phyloP scores from a whole-genome alignment of 371 early-diverging fungal genomes.

The Hamiltosporidium tvaerminnensis region DNA sequence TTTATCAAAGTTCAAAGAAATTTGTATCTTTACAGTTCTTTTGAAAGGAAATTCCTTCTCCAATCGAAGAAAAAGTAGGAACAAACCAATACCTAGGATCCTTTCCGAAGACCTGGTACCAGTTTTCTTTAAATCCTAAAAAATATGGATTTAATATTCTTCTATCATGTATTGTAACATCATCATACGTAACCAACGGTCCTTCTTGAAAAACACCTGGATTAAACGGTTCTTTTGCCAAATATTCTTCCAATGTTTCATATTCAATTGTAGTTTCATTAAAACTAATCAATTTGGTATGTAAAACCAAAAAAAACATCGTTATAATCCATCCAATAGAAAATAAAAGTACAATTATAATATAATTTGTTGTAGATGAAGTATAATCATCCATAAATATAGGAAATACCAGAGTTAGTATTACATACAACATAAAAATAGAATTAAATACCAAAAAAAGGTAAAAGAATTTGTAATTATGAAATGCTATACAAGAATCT shows the following conservation, averaged over 20 bases:
- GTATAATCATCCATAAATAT: constrained; percentile 25
- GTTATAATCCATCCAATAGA: constrained; percentile 58
- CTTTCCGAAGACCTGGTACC: constrained; percentile 61
- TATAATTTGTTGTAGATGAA: constrained; percentile 34
- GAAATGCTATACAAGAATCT: constrained; percentile 51
- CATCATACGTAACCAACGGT: constrained; percentile 57
- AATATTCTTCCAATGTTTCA: constrained; percentile 33
- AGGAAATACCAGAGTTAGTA: constrained; percentile 1
- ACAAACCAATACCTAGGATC: constrained; percentile 38
- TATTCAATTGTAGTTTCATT: constrained; percentile 85
- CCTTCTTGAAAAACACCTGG: constrained; percentile 58
- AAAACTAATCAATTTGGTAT: constrained; percentile 66
- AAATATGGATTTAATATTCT: constrained; percentile 69
- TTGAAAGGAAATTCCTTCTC: constrained; percentile 46
- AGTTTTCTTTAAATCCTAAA: constrained; percentile 62
- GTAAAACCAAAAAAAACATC: constrained; percentile 62
- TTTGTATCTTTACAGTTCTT: constrained; percentile 23
- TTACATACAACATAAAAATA: constrained; percentile 1
- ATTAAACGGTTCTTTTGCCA: constrained; percentile 24
- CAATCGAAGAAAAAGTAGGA: constrained; percentile 42
- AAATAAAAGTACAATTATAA: constrained; percentile 59
- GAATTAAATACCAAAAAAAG: constrained; percentile 45
- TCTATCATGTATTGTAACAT: constrained; percentile 56
- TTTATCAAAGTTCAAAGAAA: background rate
- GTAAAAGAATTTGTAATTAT: constrained; percentile 53